These are phyloP conservation scores for Peribolospora kevripleyi DNA, from an alignment of 768 basidiomycete genomes.

Conservation along the genomic window DNA sequence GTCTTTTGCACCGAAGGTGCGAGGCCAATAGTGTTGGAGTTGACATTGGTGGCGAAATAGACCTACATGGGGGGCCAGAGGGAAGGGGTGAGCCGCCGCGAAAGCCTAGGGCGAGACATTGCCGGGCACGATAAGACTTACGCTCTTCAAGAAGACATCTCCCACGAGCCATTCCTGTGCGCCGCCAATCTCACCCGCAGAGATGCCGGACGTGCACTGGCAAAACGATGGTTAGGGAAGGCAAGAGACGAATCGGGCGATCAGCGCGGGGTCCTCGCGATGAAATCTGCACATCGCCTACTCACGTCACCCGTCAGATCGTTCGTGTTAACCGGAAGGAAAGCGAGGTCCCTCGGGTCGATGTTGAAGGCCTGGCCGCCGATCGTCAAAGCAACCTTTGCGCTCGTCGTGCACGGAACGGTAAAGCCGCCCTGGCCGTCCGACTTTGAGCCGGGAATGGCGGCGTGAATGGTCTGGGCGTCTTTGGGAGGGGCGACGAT, in stretches of 20 bases:
- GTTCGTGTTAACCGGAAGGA: conserved; percentile 31
- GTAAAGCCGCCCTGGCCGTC: conserved; percentile 31
- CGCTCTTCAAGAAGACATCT: conserved; percentile 30
- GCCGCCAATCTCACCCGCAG: conserved; percentile 35
- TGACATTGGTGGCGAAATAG: conserved; percentile 14
- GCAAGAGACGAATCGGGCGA: conserved; percentile 6
- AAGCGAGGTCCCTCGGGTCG: conserved; percentile 39
- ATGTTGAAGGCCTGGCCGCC: conserved; percentile 37
- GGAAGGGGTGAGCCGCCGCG: background rate
- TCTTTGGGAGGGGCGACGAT: conserved; percentile 27
- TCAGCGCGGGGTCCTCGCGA: conserved; percentile 7
- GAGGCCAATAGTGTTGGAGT: conserved; percentile 10
- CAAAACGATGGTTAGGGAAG: background rate
- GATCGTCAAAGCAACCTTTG: conserved; percentile 33
- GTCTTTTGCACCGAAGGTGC: conserved; percentile 3
- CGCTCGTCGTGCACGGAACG: conserved; percentile 29
- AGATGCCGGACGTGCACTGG: conserved; percentile 43
- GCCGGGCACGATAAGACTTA: background rate
- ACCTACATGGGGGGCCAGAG: conserved; percentile 12
- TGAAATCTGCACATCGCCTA: conserved; percentile 5
- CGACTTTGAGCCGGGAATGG: conserved; percentile 32
- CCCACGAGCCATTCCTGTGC: conserved; percentile 44
- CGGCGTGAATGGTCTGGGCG: conserved; percentile 31
- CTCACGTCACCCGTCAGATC: conserved; percentile 27
- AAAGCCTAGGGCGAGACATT: background rate